Evolutionary conservation across 192 early-diverging fungal species (phyloP), one percentile per base, ranked within the genome.

Genomic region (Mortierella alpina): DNA sequence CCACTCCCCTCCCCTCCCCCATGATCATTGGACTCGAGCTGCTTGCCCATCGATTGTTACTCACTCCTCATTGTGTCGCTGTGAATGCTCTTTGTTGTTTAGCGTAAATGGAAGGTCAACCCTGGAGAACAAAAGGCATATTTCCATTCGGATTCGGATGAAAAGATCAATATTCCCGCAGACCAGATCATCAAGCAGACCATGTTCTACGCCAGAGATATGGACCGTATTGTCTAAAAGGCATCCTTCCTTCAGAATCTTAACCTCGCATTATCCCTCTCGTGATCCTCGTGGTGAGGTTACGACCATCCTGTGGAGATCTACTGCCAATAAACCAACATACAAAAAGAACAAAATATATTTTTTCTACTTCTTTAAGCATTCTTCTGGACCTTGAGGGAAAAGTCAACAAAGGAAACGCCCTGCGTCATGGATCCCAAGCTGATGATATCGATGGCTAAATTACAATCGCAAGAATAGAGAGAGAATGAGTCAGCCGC

Each of bases 391-490:
- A 99, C 93, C 82, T 99, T 99, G 59, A 99, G 90, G 7, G 98
- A 99, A 84, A 96, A 99, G 75, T 99, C 98, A 39, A 99, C 92
- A 81, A 97, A 95, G 17, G 94, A 94, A 6, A 99, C 98, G 72
- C 94, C 91, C 72, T 99, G 98, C 9, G 96, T 95, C 70, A 99
- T 88, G 52, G 91, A 89, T 42, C 96, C 95, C 91, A 99, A 93
- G 70, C 92, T 94, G 41, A 99, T 90, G 48, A 99, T 91, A 75
- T 99, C 96, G 50, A 97, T 90, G 65, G 88, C 88, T 92, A 65
- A 10, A 57, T 45, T 10, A 48, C 40, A 48, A 53, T 22, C 55
- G 45, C 31, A 22, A 13, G 18, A 44, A 59, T 20, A 45, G 11
- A 39, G 18, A 64, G 51, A 17, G 7, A 44, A 47, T 42, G 22